Evolutionary conservation across 306 rosid species (phyloP), one percentile per base, ranked within the genome.

Genomic region (Fagus sylvatica): DNA sequence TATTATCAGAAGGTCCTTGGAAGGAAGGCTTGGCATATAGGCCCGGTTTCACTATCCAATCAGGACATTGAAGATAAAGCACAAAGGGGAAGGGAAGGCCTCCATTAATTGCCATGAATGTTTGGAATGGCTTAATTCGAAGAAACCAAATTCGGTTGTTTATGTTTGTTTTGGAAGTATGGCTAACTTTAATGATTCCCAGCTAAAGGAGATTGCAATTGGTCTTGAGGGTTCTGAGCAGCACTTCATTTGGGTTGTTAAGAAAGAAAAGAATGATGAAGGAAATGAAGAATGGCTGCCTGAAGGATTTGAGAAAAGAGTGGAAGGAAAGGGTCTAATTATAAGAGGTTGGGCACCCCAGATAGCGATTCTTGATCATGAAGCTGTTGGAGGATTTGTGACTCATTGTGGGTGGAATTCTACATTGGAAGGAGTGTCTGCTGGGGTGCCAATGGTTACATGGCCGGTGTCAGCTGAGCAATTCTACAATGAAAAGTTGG

Each of bases 1-100:
- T 76, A 82, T 74, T 89, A 85, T 22, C 78, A 74, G 17, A 84
- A 81, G 0, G 74, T 41, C 9, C 77, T 83, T 6, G 89, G 94
- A n/a, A 71, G 84, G 53, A 89, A 59, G 69, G 87, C 90, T 1
- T 91, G 94, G 97, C 87, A 76, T 39, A 75, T 89, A 11, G 94
- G 94, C 1, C 94, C 89, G 0, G 77, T 91, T 46, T 85, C 86
- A 3, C 42, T 83, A 11, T 78, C 83, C 66, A 85, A 79, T 0
- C 78, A 78, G 22, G 59, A 48, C 2, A 46, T 32, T 59, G 79
- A 78, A 30, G 89, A 85, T 1, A 86, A 86, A 48, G 84, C 75
- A 42, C 11, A 4, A 0, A 87, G 88, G 69, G 91, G 87, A 71
- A 76, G 30, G 3, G 80, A 77, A 86, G n/a, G 76, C 80, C 8